These are phyloP conservation scores for Dioscorea alata DNA, from an alignment of 106 monocot species.

Conservation along the genomic window DNA sequence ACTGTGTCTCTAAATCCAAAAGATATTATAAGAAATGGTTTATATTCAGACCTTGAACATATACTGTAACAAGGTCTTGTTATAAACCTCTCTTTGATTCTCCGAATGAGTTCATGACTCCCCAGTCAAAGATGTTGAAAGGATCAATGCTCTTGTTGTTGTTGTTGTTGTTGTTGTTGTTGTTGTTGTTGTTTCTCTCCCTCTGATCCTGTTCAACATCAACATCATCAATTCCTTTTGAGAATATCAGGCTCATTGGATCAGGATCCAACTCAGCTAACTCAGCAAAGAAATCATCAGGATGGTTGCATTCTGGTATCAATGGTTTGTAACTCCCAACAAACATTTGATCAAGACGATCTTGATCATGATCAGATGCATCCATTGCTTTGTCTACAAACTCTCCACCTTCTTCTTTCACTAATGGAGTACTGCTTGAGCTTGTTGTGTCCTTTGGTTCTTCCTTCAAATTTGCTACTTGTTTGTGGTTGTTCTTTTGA, in stretches of 20 bases:
- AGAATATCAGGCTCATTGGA: constrained; percentile 41
- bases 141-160: constrained; percentile 24
- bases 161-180: constrained; percentile 8
- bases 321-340: constrained; percentile 20
- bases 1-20: not conserved
- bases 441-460: no score
- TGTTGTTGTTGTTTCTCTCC: not conserved
- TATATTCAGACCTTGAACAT: constrained; percentile 22
- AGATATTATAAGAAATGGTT: constrained; percentile 3
- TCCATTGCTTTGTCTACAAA: no score
- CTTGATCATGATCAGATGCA: no score
- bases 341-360: no score
- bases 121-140: constrained; percentile 57
- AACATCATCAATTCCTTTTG: constrained; percentile 20
- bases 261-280: constrained; percentile 54
- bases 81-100: constrained; percentile 29
- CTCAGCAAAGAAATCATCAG: constrained; percentile 52
- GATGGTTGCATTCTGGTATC: constrained; percentile 34
- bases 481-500: no score
- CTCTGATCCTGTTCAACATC: constrained; percentile 19
- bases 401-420: no score
- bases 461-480: no score
- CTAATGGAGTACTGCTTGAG: no score
- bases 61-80: constrained; percentile 7
- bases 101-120: constrained; percentile 15